Conservation (phyloP, 164 flowering plant genomes). For the Umbellularia californica region DNA sequence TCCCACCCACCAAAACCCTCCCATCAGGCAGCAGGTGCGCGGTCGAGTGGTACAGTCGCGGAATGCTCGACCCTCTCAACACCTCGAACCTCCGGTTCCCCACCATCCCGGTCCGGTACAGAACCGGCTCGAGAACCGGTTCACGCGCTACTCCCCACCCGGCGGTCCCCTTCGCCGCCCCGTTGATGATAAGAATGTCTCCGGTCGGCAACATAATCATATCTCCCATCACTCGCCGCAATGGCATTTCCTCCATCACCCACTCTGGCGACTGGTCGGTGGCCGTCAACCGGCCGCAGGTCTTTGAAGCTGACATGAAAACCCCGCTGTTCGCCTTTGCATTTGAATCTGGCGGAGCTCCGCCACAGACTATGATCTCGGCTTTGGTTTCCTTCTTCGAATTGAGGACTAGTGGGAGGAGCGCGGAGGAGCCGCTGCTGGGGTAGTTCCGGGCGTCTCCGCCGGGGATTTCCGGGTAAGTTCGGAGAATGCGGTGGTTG, state of each 20-base stretch:
- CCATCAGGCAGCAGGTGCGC: conserved; percentile 32
- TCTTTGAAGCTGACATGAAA: conserved; percentile 30
- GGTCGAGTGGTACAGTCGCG: conserved; percentile 45
- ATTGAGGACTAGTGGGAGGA: conserved; percentile 32
- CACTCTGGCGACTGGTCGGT: conserved; percentile 29
- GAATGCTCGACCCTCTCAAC: conserved; percentile 20
- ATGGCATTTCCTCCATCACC: conserved; percentile 55
- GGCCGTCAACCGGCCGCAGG: conserved; percentile 39
- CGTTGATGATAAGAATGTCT: conserved; percentile 47
- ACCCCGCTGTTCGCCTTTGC: conserved; percentile 12
- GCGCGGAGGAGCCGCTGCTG: conserved; percentile 44
- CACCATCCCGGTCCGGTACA: conserved; percentile 23
- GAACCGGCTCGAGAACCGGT: conserved; percentile 41
- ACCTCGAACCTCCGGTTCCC: conserved; percentile 19
- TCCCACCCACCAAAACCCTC: conserved; percentile 34
- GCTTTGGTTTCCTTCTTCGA: conserved; percentile 8
- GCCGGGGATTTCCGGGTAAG: conserved; percentile 40
- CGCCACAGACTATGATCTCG: conserved; percentile 56
- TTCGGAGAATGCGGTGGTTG: conserved; percentile 26
- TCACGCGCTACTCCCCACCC: conserved; percentile 39
- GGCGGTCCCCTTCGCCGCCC: conserved; percentile 42
- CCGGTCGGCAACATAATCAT: conserved; percentile 49
- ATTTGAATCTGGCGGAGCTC: conserved; percentile 32
- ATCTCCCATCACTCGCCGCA: conserved; percentile 42
- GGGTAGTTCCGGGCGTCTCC: conserved; percentile 44